Evolutionary conservation across 2,329 filamentous ascomycete genomes (phyloP).

Genomic region (Aspergillus sp.): DNA sequence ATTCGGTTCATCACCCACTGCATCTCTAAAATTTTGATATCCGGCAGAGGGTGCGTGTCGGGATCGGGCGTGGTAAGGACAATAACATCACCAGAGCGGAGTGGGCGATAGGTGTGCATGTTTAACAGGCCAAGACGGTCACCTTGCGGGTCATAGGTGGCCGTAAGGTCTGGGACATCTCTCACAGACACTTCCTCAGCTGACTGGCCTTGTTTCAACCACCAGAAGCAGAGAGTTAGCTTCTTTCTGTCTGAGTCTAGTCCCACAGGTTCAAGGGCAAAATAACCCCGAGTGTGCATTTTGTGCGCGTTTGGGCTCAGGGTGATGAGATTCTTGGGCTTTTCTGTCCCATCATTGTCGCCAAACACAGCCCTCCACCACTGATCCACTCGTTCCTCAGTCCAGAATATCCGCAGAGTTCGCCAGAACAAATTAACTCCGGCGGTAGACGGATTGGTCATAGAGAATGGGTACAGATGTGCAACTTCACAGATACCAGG

Average conservation of each 20-base stretch:
- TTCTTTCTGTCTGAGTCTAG: background rate
- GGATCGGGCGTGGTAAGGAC: background rate
- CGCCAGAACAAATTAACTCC: background rate
- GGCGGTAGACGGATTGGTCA: too few species aligned
- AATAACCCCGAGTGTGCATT: background rate
- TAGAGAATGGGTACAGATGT: too few species aligned
- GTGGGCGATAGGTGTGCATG: background rate
- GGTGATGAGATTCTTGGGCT: background rate
- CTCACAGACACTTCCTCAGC: background rate
- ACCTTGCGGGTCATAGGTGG: background rate
- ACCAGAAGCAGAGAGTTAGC: background rate
- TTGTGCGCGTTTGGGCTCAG: background rate
- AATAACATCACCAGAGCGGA: background rate
- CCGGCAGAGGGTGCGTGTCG: background rate
- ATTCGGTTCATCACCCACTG: background rate
- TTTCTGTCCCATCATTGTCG: background rate
- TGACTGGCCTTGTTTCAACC: background rate
- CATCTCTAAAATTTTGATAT: background rate
- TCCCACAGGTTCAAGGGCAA: background rate
- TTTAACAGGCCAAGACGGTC: background rate
- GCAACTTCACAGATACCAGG: too few species aligned
- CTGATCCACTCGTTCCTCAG: background rate
- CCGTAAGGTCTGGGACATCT: background rate
- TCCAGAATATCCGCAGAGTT: background rate
- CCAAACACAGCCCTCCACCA: background rate